Evolutionary conservation across 2,329 filamentous ascomycete genomes (phyloP), one percentile per base, ranked within the genome.

Genomic region (Nothophaeocryptopus gaeumannii): DNA sequence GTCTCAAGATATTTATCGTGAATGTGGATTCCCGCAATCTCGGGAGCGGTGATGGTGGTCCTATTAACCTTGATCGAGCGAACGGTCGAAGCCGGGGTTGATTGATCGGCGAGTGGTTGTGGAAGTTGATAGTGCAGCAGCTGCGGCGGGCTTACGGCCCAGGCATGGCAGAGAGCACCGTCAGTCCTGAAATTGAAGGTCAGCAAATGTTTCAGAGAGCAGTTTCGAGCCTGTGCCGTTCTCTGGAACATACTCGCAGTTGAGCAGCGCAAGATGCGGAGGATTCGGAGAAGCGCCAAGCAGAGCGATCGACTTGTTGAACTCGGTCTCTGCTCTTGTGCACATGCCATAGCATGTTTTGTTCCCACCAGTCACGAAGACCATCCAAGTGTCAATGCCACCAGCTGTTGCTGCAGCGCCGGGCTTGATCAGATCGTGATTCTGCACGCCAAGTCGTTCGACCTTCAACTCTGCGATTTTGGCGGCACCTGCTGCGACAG

Each of bases 261-360:
- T 82, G 62, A 91, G 67, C 55, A 82, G 71, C 47, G 76, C 88
- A 60, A 88, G 78, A 66, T 88, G 80, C 39, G 87, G 87, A 43
- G 82, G 73, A 47, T 78, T 76, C 42, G 83, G 77, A 50, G 80
- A 72, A 7, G 74, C 70, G 31, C 84, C 78, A 63, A 90, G 81
- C 63, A 84, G 76, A 3, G 59, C 45, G 13, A 61, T 53, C 31
- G 70, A 54, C 66, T 76, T 73, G 61, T 77, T 77, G 72, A 73
- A 78, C 16, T 85, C 85, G 50, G 74, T 72, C 63, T 89, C 85
- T 45, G 84, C 71, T 53, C 73, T 75, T 36, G 65, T 76, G 70
- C 88, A 92, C 63, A 80, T 77, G 60, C 86, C 87, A 65, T 79
- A 85, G 74, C 88, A 92, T 30, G 87, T 89, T 74, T 83, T 85